These are phyloP conservation scores for Ceratobasidium theobromae DNA, from an alignment of 1,284 basidiomycete genomes.

Conservation along the genomic window DNA sequence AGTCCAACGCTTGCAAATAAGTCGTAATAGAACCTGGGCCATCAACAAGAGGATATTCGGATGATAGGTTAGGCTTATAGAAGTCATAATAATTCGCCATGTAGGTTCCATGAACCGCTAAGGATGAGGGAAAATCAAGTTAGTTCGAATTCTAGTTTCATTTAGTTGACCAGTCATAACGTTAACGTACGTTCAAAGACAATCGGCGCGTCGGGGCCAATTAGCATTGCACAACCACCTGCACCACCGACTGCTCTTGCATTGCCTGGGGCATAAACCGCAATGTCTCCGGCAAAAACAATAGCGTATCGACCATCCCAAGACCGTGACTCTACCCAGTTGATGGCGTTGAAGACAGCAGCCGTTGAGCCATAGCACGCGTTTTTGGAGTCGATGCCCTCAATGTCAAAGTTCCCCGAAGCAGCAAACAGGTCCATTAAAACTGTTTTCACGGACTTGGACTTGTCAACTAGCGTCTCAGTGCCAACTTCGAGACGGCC, in stretches of 20 bases:
- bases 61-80: conserved; percentile 91
- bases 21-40: conserved; percentile 94
- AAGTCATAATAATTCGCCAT: conserved; percentile 98
- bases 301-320: conserved; percentile 99
- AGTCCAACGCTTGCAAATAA: conserved; percentile 92
- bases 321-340: conserved; percentile 93
- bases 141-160: no score
- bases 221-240: conserved; percentile 90
- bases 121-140: background rate
- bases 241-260: conserved; percentile 97
- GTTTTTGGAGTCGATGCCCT: conserved; percentile 99
- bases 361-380: conserved; percentile 99
- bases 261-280: conserved; percentile 94
- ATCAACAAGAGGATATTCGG: conserved; percentile 96
- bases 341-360: conserved; percentile 65
- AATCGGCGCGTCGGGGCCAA: conserved; percentile 93
- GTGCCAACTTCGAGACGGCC: conserved; percentile 98
- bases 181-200: conserved; percentile 85
- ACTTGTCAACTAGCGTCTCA: conserved; percentile 99
- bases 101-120: conserved; percentile 93
- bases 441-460: conserved; percentile 97
- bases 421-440: conserved; percentile 97
- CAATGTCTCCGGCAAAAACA: conserved; percentile 96
- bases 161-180: background rate
- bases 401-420: conserved; percentile 94